These are phyloP conservation scores for Lotmaria passim DNA, from an alignment of 208 protist species.

Conservation along the genomic window DNA sequence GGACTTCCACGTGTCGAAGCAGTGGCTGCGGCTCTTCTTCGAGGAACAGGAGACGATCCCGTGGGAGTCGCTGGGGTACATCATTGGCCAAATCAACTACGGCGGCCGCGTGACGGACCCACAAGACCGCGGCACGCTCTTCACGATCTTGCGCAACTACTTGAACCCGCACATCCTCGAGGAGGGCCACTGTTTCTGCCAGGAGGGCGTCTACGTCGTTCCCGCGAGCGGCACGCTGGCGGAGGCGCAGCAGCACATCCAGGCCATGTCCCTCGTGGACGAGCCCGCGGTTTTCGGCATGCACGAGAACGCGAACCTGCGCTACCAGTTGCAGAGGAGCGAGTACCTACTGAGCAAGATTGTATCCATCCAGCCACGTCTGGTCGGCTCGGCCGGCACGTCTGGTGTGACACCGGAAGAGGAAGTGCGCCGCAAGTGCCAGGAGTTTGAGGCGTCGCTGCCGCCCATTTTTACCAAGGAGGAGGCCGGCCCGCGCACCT, in stretches of 20 bases:
- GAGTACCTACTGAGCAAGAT: slow-evolving; percentile 92
- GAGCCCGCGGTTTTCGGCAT: slow-evolving; percentile 97
- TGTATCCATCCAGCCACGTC: slow-evolving; percentile 91
- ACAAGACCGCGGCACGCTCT: slow-evolving; percentile 94
- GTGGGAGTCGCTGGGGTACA: slow-evolving; percentile 97
- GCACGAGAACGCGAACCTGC: slow-evolving; percentile 97
- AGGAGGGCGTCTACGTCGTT: slow-evolving; percentile 80
- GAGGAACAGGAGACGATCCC: slow-evolving; percentile 95
- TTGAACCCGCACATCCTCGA: slow-evolving; percentile 83
- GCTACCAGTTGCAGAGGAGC: slow-evolving; percentile 95
- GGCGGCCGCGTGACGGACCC: slow-evolving; percentile 98
- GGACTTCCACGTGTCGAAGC: slow-evolving; percentile 95
- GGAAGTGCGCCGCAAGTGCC: slow-evolving; percentile 90
- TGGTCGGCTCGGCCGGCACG: slow-evolving; percentile 42
- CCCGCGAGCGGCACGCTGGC: slow-evolving; percentile 50
- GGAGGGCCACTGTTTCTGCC: slow-evolving; percentile 88
- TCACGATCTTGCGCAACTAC: slow-evolving; percentile 92
- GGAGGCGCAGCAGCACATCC: slow-evolving; percentile 84
- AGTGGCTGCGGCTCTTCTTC: slow-evolving; percentile 96
- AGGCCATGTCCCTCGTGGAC: slow-evolving; percentile 90
- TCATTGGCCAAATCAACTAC: slow-evolving; percentile 99
- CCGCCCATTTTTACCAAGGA: slow-evolving; percentile 69
- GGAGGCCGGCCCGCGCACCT: slow-evolving; percentile 89
- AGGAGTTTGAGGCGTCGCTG: slow-evolving; percentile 86
- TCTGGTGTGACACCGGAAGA: slow-evolving; percentile 79